phyloP scores from a whole-genome alignment of 306 rosid genomes.

The Ceratonia siliqua region DNA sequence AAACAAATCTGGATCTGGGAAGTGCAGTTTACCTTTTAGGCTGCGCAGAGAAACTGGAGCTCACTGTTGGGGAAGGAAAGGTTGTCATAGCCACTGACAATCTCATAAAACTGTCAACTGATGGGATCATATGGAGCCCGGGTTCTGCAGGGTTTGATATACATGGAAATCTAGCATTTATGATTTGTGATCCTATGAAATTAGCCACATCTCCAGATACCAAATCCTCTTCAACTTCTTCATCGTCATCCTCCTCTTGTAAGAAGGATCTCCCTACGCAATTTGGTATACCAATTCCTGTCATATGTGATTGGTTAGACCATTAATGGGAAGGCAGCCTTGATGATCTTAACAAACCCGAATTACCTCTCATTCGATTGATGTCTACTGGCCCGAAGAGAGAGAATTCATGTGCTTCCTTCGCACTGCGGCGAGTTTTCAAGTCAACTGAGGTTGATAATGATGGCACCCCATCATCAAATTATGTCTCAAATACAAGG shows the following conservation, averaged over 20 bases:
- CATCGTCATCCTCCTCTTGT: slow-evolving; percentile 78
- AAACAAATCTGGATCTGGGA: slow-evolving; percentile 86
- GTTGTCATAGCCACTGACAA: slow-evolving; percentile 96
- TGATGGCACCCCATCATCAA: slow-evolving; percentile 77
- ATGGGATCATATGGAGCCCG: slow-evolving; percentile 79
- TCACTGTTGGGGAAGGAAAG: slow-evolving; percentile 87
- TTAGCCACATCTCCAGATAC: slow-evolving; percentile 90
- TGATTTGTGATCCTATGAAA: slow-evolving; percentile 99
- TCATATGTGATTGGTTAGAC: slow-evolving; percentile 92
- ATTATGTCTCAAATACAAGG: slow-evolving; percentile 51
- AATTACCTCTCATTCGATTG: slow-evolving; percentile 80
- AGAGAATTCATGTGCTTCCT: slow-evolving; percentile 91
- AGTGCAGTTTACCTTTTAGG: slow-evolving; percentile 90
- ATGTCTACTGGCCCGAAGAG: slow-evolving; percentile 86
- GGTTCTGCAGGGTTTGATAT: slow-evolving; percentile 97
- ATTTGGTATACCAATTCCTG: slow-evolving; percentile 90
- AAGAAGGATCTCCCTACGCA: slow-evolving; percentile 88
- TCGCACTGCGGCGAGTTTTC: slow-evolving; percentile 77
- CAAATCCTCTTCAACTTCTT: slow-evolving; percentile 79
- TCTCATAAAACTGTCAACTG: slow-evolving; percentile 88
- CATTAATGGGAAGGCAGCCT: slow-evolving; percentile 99
- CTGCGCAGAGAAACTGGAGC: slow-evolving; percentile 68
- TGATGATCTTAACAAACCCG: slow-evolving; percentile 95
- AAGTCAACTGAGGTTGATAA: slow-evolving; percentile 68
- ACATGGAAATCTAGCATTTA: slow-evolving; percentile 93